A percentile compares a stretch with the other conserved stretches of the same genome.
These are phyloP conservation scores for Oryza meyeriana DNA, from an alignment of 176 grass and related monocot genomes.

Conservation along the genomic window DNA sequence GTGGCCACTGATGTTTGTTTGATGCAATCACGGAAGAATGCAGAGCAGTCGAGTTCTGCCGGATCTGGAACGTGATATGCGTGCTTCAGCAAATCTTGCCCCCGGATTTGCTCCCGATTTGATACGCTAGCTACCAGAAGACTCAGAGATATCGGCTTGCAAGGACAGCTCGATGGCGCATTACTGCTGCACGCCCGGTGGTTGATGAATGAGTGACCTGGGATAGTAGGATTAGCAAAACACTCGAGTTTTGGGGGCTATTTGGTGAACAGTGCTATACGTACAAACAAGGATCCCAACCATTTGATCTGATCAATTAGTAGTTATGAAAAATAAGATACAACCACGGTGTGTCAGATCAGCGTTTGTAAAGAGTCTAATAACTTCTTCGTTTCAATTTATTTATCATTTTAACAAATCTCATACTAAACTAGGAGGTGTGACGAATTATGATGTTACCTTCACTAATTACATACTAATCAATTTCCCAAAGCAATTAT, in stretches of 20 bases:
- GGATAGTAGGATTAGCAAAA: background rate
- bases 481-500: too few species aligned
- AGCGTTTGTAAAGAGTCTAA: too few species aligned
- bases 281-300: too few species aligned
- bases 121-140: conserved; percentile 17
- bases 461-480: too few species aligned
- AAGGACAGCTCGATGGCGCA: conserved; percentile 17
- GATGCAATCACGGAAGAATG: background rate
- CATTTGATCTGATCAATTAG: too few species aligned
- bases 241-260: background rate
- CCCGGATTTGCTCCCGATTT: conserved; percentile 46
- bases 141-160: conserved; percentile 26
- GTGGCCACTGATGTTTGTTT: conserved; percentile 4
- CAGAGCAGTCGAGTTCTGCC: background rate
- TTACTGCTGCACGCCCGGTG: conserved; percentile 19
- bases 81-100: conserved; percentile 33
- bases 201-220: background rate
- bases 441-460: too few species aligned
- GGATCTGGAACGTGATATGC: conserved; percentile 14
- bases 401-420: too few species aligned
- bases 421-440: too few species aligned
- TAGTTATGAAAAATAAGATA: too few species aligned
- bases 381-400: too few species aligned
- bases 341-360: too few species aligned
- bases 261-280: too few species aligned